Percentiles rank a stretch among this genome's conserved stretches.
phyloP scores from a whole-genome alignment of 169 alveolate species.

The Eimeria tenella region DNA sequence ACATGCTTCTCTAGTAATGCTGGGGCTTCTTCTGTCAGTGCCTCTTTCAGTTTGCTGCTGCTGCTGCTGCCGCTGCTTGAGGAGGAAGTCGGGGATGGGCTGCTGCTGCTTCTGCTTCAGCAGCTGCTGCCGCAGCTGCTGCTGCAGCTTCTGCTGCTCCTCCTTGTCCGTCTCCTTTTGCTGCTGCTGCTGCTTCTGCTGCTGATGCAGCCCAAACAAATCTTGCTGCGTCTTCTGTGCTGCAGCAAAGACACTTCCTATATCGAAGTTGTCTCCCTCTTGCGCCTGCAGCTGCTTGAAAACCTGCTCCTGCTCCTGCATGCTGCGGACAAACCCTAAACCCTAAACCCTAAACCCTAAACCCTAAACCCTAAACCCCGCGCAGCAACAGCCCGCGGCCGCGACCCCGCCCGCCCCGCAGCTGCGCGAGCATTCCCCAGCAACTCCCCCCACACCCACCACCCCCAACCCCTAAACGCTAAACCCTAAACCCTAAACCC shows the following conservation, averaged over 20 bases:
- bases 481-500: conserved; percentile 27
- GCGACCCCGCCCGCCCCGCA: no score
- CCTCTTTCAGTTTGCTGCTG: not conserved
- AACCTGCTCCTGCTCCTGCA: not conserved
- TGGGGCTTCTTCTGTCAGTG: no score
- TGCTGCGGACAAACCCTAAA: not conserved
- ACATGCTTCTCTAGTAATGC: no score
- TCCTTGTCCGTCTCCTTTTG: not conserved
- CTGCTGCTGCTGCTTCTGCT: conserved; percentile 15
- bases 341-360: not conserved
- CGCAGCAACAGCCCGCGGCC: no score
- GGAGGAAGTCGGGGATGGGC: not conserved
- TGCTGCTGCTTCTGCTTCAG: not conserved
- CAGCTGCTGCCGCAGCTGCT: not conserved
- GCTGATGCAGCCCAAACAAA: no score
- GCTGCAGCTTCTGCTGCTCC: not conserved
- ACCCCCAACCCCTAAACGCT: conserved; percentile 24
- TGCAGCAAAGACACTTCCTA: no score
- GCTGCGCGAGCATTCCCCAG: no score
- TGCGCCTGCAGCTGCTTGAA: no score
- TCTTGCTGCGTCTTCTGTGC: no score
- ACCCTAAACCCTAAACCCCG: not conserved
- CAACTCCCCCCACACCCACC: no score
- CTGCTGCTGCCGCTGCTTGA: no score
- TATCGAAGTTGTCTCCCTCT: no score